Conservation (phyloP, 2,329 filamentous ascomycete genomes). For the Diplodia seriata region DNA sequence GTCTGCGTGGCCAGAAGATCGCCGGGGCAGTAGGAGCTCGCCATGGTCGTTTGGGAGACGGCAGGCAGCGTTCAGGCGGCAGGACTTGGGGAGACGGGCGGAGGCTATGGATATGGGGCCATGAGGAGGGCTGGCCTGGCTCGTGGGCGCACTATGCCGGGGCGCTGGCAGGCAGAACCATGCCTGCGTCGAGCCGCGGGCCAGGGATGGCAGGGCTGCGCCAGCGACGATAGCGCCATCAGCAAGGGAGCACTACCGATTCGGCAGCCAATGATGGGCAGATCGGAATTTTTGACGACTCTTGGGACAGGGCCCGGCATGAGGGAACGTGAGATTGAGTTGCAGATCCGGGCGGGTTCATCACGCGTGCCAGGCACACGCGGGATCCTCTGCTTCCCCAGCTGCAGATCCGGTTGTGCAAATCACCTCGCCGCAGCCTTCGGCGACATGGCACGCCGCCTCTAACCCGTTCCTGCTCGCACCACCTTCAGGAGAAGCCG, state of each 20-base stretch:
- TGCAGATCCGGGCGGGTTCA: conserved; percentile 20
- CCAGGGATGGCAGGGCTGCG: conserved; percentile 21
- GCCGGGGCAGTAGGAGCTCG: not conserved
- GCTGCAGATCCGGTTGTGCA: conserved; percentile 3
- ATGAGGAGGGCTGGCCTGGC: not conserved
- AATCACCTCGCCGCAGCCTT: not conserved
- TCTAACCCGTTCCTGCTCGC: not conserved
- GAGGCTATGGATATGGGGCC: conserved; percentile 4
- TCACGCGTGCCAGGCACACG: not conserved
- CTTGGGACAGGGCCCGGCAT: not conserved
- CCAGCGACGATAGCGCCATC: conserved; percentile 23
- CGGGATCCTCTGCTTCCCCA: conserved; percentile 12
- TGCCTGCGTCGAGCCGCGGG: conserved; percentile 4
- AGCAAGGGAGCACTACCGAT: conserved; percentile 11
- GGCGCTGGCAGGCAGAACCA: conserved; percentile 1
- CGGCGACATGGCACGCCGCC: conserved; percentile 7
- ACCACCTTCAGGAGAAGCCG: too few species aligned
- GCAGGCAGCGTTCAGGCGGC: not conserved
- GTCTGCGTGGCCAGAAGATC: conserved; percentile 17
- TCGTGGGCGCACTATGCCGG: conserved; percentile 17
- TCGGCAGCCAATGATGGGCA: conserved; percentile 14
- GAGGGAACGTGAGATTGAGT: conserved; percentile 25
- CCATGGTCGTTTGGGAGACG: conserved; percentile 7
- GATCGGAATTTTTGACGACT: conserved; percentile 8
- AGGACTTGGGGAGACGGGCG: not conserved